Evolutionary conservation across 495 filamentous ascomycete species (phyloP).

Genomic region (Penicillium macrosclerotiorum): DNA sequence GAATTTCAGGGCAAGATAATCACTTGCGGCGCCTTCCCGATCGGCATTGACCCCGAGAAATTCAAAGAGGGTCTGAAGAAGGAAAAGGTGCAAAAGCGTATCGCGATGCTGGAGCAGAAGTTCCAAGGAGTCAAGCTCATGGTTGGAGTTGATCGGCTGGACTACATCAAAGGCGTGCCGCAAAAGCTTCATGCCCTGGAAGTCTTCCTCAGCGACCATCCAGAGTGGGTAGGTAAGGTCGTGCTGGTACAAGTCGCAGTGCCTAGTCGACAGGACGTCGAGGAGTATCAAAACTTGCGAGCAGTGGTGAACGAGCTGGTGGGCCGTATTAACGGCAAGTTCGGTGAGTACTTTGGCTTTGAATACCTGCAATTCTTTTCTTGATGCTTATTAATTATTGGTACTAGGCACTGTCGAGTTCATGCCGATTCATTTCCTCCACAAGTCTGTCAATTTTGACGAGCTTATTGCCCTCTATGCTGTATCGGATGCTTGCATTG

Average conservation of each 20-base stretch:
- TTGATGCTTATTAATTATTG: constrained; percentile 15
- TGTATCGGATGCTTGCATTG: constrained; percentile 89
- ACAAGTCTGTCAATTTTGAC: constrained; percentile 89
- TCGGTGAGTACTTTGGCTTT: too few species aligned
- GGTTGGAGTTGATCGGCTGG: constrained; percentile 91
- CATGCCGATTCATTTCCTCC: constrained; percentile 97
- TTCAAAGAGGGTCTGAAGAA: constrained; percentile 86
- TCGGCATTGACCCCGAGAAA: constrained; percentile 96
- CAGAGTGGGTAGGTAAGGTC: constrained; percentile 98
- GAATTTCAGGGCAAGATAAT: constrained; percentile 81
- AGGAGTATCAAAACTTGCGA: constrained; percentile 94
- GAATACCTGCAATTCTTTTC: too few species aligned
- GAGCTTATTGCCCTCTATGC: constrained; percentile 93
- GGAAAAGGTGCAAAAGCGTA: constrained; percentile 80
- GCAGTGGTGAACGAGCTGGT: constrained; percentile 94
- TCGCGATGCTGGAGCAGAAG: constrained; percentile 79
- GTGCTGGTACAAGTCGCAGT: constrained; percentile 96
- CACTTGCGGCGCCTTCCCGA: constrained; percentile 89
- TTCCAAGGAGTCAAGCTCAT: constrained; percentile 96
- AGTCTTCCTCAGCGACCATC: constrained; percentile 93
- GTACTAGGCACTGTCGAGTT: constrained; percentile 88
- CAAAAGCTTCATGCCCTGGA: constrained; percentile 96
- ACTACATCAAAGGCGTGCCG: constrained; percentile 97
- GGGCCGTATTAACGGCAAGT: constrained; percentile 90
- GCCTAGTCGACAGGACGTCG: constrained; percentile 89